Evolutionary conservation across 768 basidiomycete species (phyloP).

Genomic region (Termitomyces sp.): DNA sequence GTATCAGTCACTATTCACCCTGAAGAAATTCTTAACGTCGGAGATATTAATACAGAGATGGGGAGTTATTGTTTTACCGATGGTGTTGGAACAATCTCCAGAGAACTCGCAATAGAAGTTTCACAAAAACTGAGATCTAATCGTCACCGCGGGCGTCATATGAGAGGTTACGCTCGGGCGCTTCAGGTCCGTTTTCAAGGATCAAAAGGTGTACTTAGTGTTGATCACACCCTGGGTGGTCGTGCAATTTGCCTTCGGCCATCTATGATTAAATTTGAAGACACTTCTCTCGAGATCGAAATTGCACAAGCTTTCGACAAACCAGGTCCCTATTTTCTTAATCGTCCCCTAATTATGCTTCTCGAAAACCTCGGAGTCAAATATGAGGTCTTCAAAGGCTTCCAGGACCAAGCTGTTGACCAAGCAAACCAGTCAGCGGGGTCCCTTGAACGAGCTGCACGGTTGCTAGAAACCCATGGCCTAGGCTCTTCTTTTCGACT

Average conservation of each 20-base stretch:
- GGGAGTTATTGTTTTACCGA: slow-evolving; percentile 57
- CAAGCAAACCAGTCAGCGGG: slow-evolving; percentile 38
- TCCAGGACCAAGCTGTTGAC: slow-evolving; percentile 48
- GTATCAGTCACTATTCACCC: slow-evolving; percentile 40
- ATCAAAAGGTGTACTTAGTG: slow-evolving; percentile 59
- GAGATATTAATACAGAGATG: slow-evolving; percentile 29
- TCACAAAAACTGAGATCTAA: slow-evolving; percentile 34
- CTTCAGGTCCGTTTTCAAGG: slow-evolving; percentile 61
- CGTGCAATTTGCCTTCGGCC: slow-evolving; percentile 45
- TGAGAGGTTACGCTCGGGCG: slow-evolving; percentile 38
- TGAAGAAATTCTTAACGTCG: slow-evolving; percentile 40
- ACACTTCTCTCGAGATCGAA: slow-evolving; percentile 46
- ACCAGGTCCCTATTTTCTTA: slow-evolving; percentile 52
- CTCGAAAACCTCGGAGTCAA: slow-evolving; percentile 54
- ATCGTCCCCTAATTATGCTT: slow-evolving; percentile 67
- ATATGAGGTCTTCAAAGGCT: slow-evolving; percentile 44
- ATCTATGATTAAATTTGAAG: slow-evolving; percentile 69
- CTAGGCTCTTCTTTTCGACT: slow-evolving; percentile 55
- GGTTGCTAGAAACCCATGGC: slow-evolving; percentile 50
- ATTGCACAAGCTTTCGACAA: slow-evolving; percentile 61
- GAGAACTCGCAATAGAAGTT: slow-evolving; percentile 46
- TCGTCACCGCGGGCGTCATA: slow-evolving; percentile 27
- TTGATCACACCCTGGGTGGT: slow-evolving; percentile 49
- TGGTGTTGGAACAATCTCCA: slow-evolving; percentile 63
- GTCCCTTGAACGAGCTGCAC: slow-evolving; percentile 40